Base-by-base conservation (phyloP, 768 basidiomycete genomes). In the Plicaturopsis crispa region DNA sequence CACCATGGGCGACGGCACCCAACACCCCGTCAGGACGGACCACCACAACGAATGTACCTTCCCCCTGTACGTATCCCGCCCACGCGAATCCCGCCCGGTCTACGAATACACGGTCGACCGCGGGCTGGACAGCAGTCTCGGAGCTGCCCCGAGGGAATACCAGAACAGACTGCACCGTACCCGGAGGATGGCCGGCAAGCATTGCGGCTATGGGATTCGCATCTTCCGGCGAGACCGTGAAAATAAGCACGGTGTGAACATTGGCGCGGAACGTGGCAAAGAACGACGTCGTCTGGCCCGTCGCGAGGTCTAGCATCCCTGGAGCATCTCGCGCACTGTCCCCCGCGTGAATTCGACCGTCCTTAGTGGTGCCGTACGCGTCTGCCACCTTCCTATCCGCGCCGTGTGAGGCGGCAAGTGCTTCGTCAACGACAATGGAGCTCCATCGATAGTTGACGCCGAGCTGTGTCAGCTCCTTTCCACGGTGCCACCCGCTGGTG, bases 241-340 rank as follows among this genome's bases (percentile, higher is more conserved):
- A 36, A 10, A 20, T 36, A 36, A 13, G 35, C 13, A 36, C 11
- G 35, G 20, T 13, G 10, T 20, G 20, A 11, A 12, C 6, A 6
- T 12, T 11, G 17, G 21, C 13, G 12, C 10, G 16, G 21, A 23
- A 12, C 12, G 11, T 17, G 13, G 16, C 20, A 13, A 18, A 11
- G 12, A 20, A 36, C 20, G 10, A 13, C 22, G 6, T 36, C 12
- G 8, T 36, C 12, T 20, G 35, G 10, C 10, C 12, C 17, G 12
- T 24, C 35, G 22, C 16, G 20, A 21, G 23, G 11, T 23, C 20
- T 18, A 36, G 14, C 24, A 54, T 24, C 4, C 12, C 43, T 6
- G 52, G 34, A 8, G 59, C 56, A 26, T 60, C 56, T 1, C 54
- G 60, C 1, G 56, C 60, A 16, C 60, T 49, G 28, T 62, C 60